These are phyloP conservation scores for Nemania sp. DNA, from an alignment of 2,329 filamentous ascomycete species.

Conservation along the genomic window DNA sequence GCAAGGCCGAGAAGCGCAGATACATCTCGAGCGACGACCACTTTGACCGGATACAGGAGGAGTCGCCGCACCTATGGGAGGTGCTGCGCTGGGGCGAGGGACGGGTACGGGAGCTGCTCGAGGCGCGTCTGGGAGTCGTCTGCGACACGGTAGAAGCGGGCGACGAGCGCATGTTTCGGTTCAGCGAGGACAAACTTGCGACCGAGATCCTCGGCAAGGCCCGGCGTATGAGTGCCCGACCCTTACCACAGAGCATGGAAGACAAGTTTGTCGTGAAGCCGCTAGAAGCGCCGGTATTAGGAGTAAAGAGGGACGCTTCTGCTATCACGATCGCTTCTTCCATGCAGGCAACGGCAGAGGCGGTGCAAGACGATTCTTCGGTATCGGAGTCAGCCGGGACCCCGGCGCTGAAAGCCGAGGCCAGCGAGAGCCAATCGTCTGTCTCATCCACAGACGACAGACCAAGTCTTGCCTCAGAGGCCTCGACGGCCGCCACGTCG, in stretches of 20 bases:
- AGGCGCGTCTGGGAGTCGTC: constrained; percentile 68
- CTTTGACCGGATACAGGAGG: constrained; percentile 63
- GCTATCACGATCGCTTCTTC: constrained; percentile 17
- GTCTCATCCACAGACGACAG: constrained; percentile 43
- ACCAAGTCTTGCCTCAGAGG: constrained; percentile 45
- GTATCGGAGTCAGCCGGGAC: constrained; percentile 29
- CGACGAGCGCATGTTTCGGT: constrained; percentile 82
- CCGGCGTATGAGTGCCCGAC: constrained; percentile 63
- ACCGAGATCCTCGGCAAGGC: constrained; percentile 72
- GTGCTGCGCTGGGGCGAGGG: constrained; percentile 55
- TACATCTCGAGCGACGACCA: constrained; percentile 75
- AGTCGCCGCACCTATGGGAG: constrained; percentile 61
- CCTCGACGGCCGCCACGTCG: constrained; percentile 53
- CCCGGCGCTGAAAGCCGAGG: constrained; percentile 39
- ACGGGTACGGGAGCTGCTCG: constrained; percentile 56
- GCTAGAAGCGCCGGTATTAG: constrained; percentile 76
- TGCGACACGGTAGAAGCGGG: constrained; percentile 85
- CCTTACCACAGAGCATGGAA: constrained; percentile 80
- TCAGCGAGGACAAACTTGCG: constrained; percentile 74
- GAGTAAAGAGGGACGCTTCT: constrained; percentile 62
- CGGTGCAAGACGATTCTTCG: constrained; percentile 9
- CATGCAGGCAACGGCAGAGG: constrained; percentile 23
- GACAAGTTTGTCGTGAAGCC: constrained; percentile 78
- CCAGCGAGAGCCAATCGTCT: constrained; percentile 50
- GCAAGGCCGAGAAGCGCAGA: constrained; percentile 55